Percentiles rank a stretch among this genome's conserved stretches.
Conservation (phyloP, 208 protist species). For the Balamuthia mandrillaris region DNA sequence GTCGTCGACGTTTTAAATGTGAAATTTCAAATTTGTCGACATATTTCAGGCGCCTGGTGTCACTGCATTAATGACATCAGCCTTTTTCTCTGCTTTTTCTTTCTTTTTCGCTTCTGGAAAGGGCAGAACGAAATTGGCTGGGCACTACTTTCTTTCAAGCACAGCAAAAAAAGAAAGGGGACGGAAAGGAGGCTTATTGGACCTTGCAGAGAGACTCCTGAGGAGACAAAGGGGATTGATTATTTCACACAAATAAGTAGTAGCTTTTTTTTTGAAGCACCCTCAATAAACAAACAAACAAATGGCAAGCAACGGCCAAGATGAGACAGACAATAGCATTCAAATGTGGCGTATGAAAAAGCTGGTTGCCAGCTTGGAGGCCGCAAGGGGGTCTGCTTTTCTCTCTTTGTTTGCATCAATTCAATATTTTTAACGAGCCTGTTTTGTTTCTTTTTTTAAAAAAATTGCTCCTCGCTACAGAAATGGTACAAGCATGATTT, state of each 20-base stretch:
- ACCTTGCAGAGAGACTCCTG: no score
- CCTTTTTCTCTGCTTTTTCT: neutral
- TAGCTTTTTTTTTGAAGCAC: no score
- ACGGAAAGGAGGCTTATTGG: neutral
- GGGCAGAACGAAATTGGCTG: neutral
- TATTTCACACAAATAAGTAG: no score
- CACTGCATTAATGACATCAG: neutral
- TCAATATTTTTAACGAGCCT: neutral
- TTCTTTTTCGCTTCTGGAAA: neutral
- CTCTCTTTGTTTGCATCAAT: neutral
- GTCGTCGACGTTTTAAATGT: neutral
- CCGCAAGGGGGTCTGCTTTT: slow-evolving; percentile 82
- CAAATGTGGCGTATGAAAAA: slow-evolving; percentile 99
- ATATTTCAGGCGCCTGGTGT: neutral
- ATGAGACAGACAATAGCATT: slow-evolving; percentile 85
- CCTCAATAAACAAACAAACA: neutral
- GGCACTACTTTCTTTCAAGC: neutral
- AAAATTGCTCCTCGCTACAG: slow-evolving; percentile 47
- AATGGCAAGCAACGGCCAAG: neutral
- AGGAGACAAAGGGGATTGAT: no score
- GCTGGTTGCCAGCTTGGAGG: slow-evolving; percentile 95
- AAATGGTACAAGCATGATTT: slow-evolving; percentile 98
- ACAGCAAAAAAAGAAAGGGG: neutral
- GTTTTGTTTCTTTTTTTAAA: neutral
- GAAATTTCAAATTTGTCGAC: neutral